phyloP scores from a whole-genome alignment of 2,329 filamentous ascomycete genomes.

The Sphaceloma murrayae region DNA sequence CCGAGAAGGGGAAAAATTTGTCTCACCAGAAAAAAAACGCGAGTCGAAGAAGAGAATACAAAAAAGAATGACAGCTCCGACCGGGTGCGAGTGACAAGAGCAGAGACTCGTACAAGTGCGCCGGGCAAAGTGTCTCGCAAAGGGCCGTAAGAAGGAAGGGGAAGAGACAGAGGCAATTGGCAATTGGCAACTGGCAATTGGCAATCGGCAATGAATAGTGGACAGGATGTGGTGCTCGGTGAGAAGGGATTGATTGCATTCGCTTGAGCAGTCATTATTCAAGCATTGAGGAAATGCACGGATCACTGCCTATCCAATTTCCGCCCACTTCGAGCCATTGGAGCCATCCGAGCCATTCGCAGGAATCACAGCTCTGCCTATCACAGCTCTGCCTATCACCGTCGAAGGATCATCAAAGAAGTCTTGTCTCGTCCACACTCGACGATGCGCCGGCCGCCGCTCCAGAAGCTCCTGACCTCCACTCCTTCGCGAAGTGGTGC shows the following conservation, averaged over 20 bases:
- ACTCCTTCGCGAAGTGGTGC: too few species aligned
- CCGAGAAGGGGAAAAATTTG: constrained; percentile 16
- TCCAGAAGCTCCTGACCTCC: too few species aligned
- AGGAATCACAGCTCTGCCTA: too few species aligned
- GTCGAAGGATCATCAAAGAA: too few species aligned
- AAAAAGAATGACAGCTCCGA: constrained; percentile 13
- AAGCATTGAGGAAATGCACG: background rate
- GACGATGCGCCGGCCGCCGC: too few species aligned
- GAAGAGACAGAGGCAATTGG: constrained; percentile 1
- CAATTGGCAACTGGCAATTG: constrained; percentile 6
- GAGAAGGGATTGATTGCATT: constrained; percentile 16
- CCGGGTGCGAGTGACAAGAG: constrained; percentile 9
- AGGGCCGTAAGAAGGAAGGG: constrained; percentile 1
- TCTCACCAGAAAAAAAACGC: constrained; percentile 14
- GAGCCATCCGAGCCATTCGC: too few species aligned
- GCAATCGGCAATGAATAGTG: background rate
- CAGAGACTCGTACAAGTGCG: constrained; percentile 5
- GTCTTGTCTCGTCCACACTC: too few species aligned
- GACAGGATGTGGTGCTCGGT: constrained; percentile 1
- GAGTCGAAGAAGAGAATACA: constrained; percentile 11
- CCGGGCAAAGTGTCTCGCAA: background rate
- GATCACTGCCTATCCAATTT: constrained; percentile 7
- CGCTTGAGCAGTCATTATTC: constrained; percentile 7
- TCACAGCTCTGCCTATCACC: too few species aligned
- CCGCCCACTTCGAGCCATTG: constrained; percentile 4